Conservation (phyloP, 306 rosid species). For the Cyamopsis tetragonoloba region DNA sequence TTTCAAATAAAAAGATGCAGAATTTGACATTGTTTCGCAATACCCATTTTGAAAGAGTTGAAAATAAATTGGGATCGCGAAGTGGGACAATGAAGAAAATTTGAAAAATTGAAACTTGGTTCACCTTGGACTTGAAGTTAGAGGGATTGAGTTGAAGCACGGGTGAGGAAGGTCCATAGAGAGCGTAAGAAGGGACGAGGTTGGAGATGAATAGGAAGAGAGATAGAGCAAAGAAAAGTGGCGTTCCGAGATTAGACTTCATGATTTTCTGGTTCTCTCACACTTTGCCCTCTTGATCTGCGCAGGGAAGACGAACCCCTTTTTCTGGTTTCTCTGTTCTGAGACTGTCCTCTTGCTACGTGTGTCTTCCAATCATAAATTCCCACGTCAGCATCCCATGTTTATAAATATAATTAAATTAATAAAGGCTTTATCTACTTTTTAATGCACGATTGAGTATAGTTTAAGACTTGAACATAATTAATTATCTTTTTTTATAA, state of each 20-base stretch:
- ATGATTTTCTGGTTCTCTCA: slow-evolving; percentile 27
- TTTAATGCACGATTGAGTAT: no score
- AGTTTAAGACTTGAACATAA: no score
- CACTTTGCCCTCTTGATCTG: slow-evolving; percentile 23
- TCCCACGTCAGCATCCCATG: slow-evolving; percentile 46
- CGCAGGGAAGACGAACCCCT: neutral
- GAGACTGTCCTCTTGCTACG: slow-evolving; percentile 41
- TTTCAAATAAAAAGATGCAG: slow-evolving; percentile 10
- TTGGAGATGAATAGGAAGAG: slow-evolving; percentile 26
- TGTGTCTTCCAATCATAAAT: slow-evolving; percentile 45
- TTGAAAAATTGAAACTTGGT: neutral
- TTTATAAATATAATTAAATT: neutral
- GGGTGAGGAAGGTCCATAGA: slow-evolving; percentile 87
- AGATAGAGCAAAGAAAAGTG: slow-evolving; percentile 24
- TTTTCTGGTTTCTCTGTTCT: neutral
- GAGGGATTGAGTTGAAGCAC: slow-evolving; percentile 89
- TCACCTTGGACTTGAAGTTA: slow-evolving; percentile 95
- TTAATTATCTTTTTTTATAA: no score
- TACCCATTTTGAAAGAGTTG: neutral
- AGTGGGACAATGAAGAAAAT: neutral
- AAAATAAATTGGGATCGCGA: slow-evolving; percentile 17
- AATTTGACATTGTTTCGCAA: slow-evolving; percentile 16
- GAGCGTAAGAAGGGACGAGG: slow-evolving; percentile 52
- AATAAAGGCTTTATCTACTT: no score
- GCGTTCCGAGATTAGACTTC: slow-evolving; percentile 24